Base-by-base conservation (phyloP, 2,329 filamentous ascomycete species). In the Volutella citrinella region DNA sequence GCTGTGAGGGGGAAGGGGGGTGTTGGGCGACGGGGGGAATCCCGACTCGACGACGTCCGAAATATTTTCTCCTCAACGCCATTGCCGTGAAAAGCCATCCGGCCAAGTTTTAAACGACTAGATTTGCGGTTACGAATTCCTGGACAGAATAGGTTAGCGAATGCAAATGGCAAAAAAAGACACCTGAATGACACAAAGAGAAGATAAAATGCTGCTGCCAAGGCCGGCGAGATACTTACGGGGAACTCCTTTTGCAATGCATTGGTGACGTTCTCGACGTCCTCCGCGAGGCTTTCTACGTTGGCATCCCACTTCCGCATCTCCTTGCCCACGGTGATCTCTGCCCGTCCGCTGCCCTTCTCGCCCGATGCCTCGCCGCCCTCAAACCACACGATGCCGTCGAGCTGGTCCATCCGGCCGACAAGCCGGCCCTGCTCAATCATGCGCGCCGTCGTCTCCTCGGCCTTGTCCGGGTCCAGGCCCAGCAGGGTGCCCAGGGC, bases 391-490 rank as follows among this genome's bases (percentile, higher is more conserved):
- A 98, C 90, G 10, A 90, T 68, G 11, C 84, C 76, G 36, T 89
- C 87, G 37, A 98, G 90, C 68, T 98, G 93, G 63, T 98, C 91
- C 54, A 98, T 97, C 37, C 84, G 81, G 7, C 91, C 93, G 4
- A 84, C 78, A 32, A 98, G 65, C 19, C 93, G 80, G 9, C 87
- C 89, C 62, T 96, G 90, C 68, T 97, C 90, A 51, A 98, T 87
- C 93, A 98, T 98, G 50, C 80, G 76, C 5, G 91, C 89, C 10
- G 91, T 93, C 34, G 93, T 96, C 38, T 85, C 82, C 68, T 98
- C 93, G 5, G 91, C 91, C 59, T 82, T 84, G 32, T 86, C 85
- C 0, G 78, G 79, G 38, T 87, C 79, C 5, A 96, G 72, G 1
- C 87, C 89, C 11, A 98, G 69, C 22, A 96, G 73, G 23, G 73